Evolutionary conservation across 2,329 filamentous ascomycete genomes (phyloP).

Genomic region (Talaromyces sp.): DNA sequence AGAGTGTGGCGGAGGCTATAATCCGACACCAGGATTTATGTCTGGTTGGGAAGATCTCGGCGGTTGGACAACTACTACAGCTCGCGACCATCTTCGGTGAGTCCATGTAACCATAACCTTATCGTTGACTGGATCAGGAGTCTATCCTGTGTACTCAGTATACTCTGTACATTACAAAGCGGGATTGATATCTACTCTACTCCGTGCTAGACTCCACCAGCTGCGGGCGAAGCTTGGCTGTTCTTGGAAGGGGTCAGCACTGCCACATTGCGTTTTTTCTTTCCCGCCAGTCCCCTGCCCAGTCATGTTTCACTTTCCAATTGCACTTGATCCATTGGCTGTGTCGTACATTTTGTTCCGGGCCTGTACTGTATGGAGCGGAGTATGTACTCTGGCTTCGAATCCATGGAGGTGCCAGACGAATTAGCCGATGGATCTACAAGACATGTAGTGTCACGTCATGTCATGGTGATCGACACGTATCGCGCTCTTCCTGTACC

Average conservation of each 20-base stretch:
- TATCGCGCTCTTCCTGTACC: too few species aligned
- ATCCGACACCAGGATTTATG: slow-evolving; percentile 73
- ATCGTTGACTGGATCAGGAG: too few species aligned
- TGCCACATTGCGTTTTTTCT: neutral
- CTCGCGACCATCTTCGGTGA: slow-evolving; percentile 23
- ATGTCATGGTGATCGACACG: too few species aligned
- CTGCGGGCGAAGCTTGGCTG: neutral
- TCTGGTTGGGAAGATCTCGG: slow-evolving; percentile 63
- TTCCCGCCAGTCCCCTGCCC: neutral
- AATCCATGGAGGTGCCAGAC: too few species aligned
- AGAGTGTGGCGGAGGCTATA: slow-evolving; percentile 70
- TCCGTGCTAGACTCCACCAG: neutral
- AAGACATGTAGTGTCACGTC: too few species aligned
- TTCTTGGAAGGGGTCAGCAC: neutral
- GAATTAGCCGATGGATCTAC: too few species aligned
- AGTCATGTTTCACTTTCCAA: too few species aligned
- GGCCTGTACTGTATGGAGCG: too few species aligned
- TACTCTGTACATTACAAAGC: too few species aligned
- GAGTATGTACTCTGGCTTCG: too few species aligned
- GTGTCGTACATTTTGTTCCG: too few species aligned
- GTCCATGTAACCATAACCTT: slow-evolving; percentile 21
- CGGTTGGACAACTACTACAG: slow-evolving; percentile 47
- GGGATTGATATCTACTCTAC: neutral
- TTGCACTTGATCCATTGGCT: neutral
- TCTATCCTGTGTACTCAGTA: too few species aligned